These are phyloP conservation scores for Brassica incana DNA, from an alignment of 345 rosid species.

Conservation along the genomic window DNA sequence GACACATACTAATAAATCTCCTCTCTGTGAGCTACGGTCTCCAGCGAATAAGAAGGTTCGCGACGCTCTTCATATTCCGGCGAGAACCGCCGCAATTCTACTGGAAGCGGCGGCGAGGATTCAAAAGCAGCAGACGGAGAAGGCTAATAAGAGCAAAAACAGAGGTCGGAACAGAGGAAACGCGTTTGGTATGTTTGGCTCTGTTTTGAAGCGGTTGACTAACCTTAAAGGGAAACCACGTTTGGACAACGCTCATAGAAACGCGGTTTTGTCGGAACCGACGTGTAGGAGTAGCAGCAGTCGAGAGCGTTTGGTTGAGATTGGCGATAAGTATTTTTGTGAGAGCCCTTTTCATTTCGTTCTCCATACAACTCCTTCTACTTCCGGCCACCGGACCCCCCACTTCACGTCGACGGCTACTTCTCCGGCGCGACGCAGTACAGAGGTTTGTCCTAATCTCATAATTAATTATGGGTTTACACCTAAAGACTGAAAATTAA, in stretches of 20 bases:
- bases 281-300: conserved; percentile 21
- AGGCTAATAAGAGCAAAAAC: conserved; percentile 22
- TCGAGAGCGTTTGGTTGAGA: conserved; percentile 21
- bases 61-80: conserved; percentile 34
- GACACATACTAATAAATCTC: conserved; percentile 52
- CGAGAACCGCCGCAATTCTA: conserved; percentile 44
- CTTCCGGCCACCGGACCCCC: conserved; percentile 61
- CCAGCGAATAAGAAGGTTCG: conserved; percentile 41
- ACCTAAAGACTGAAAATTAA: neutral
- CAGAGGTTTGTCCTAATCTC: conserved; percentile 33
- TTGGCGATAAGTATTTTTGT: conserved; percentile 44
- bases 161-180: conserved; percentile 39
- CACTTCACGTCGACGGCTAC: conserved; percentile 64
- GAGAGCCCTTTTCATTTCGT: conserved; percentile 76
- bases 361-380: conserved; percentile 49
- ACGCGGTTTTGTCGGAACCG: conserved; percentile 31
- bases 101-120: conserved; percentile 80
- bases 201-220: conserved; percentile 57
- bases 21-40: conserved; percentile 57
- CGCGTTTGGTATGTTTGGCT: conserved; percentile 53
- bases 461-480: neutral
- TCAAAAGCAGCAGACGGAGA: conserved; percentile 50
- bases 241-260: conserved; percentile 27
- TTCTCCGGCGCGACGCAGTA: conserved; percentile 53
- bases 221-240: conserved; percentile 36